These are phyloP conservation scores for Colletotrichum noveboracense DNA, from an alignment of 2,329 filamentous ascomycete species.

Conservation along the genomic window DNA sequence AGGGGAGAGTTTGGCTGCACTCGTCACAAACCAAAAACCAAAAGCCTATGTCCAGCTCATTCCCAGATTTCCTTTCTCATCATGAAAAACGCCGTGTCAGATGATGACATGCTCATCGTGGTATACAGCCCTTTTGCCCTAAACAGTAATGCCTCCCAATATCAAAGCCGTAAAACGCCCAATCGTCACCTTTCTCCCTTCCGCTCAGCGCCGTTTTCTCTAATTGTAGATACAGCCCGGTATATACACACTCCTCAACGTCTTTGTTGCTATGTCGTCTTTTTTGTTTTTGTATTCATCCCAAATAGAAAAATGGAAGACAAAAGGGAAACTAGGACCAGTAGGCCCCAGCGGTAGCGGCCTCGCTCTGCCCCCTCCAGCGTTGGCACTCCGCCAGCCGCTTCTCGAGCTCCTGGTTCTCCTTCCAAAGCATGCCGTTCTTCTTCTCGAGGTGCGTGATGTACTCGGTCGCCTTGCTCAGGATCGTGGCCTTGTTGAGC, in stretches of 20 bases:
- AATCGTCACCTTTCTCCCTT: neutral
- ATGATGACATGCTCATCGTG: neutral
- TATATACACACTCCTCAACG: neutral
- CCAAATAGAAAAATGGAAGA: neutral
- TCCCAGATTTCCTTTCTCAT: neutral
- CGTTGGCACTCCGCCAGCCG: constrained; percentile 22
- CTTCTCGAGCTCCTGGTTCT: constrained; percentile 37
- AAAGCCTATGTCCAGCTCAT: neutral
- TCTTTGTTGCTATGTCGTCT: neutral
- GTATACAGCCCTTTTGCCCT: neutral
- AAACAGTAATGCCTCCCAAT: neutral
- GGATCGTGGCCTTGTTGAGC: constrained; percentile 49
- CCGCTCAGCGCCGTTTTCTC: neutral
- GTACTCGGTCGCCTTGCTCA: constrained; percentile 44
- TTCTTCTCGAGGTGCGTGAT: constrained; percentile 40
- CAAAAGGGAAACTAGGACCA: neutral
- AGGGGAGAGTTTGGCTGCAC: neutral
- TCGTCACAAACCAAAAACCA: neutral
- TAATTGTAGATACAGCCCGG: neutral
- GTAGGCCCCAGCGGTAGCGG: neutral
- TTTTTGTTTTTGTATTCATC: neutral
- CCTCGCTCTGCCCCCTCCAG: constrained; percentile 6
- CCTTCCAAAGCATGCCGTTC: constrained; percentile 34
- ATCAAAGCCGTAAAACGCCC: neutral
- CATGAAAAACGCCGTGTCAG: neutral